These are phyloP conservation scores for Hypoxylon sp. DNA, from an alignment of 2,329 filamentous ascomycete species.

Conservation along the genomic window DNA sequence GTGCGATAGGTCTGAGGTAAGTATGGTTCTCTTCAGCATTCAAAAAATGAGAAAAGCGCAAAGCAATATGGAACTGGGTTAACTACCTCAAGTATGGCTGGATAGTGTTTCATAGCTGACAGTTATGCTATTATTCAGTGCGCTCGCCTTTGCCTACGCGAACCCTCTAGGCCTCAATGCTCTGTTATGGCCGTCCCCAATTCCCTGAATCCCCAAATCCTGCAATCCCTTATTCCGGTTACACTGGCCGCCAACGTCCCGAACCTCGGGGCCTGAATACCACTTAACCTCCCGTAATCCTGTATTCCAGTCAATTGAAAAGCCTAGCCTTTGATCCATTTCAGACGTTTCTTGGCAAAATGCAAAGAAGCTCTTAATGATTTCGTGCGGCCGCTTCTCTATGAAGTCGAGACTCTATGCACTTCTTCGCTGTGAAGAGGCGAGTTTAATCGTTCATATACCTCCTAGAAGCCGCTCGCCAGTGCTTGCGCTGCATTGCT, in stretches of 20 bases:
- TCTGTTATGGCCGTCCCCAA: constrained; percentile 30
- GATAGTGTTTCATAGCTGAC: constrained; percentile 2
- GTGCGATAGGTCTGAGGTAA: neutral
- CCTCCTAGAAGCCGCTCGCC: constrained; percentile 4
- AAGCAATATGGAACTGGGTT: neutral
- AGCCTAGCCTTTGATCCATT: constrained; percentile 23
- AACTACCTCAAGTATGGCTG: constrained; percentile 2
- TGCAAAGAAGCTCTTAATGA: constrained; percentile 19
- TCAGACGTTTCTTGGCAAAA: constrained; percentile 11
- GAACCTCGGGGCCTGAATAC: constrained; percentile 16
- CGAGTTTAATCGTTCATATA: constrained; percentile 15
- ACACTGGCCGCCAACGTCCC: constrained; percentile 13
- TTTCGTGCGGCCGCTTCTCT: constrained; percentile 4
- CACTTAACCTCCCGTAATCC: constrained; percentile 38
- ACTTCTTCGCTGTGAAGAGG: neutral
- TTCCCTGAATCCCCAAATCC: constrained; percentile 42
- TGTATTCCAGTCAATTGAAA: constrained; percentile 27
- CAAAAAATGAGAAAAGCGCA: constrained; percentile 7
- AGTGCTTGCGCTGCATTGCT: neutral
- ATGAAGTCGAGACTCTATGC: constrained; percentile 2
- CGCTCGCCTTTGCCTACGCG: constrained; percentile 5
- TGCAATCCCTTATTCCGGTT: constrained; percentile 40
- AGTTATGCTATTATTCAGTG: constrained; percentile 27
- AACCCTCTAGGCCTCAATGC: constrained; percentile 22
- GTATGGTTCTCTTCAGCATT: neutral